Conservation (phyloP, 768 basidiomycete species). For the Clavaria fumosa region DNA sequence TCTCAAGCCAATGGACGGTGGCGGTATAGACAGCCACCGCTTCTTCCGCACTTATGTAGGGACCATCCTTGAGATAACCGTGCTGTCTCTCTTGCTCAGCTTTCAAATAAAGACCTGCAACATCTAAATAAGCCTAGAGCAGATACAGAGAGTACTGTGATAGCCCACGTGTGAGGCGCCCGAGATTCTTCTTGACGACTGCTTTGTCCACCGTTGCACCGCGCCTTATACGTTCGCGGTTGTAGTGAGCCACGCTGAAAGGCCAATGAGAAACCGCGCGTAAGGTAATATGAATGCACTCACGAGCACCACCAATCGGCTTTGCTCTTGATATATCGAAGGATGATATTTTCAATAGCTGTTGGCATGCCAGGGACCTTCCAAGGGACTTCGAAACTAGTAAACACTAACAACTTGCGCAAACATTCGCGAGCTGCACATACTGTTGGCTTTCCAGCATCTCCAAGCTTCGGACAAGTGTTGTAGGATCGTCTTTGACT, state of each 20-base stretch:
- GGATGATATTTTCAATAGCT: conserved; percentile 96
- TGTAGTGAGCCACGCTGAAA: conserved; percentile 83
- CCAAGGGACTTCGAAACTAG: conserved; percentile 63
- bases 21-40: conserved; percentile 98
- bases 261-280: conserved; percentile 17
- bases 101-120: conserved; percentile 75
- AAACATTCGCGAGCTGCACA: conserved; percentile 14
- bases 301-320: conserved; percentile 98
- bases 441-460: conserved; percentile 89
- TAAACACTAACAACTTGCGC: conserved; percentile 1
- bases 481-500: conserved; percentile 98
- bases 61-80: conserved; percentile 97
- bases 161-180: conserved; percentile 78
- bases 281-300: conserved; percentile 14
- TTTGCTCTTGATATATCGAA: conserved; percentile 98
- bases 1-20: conserved; percentile 98
- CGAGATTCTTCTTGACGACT: conserved; percentile 97
- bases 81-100: conserved; percentile 99
- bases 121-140: conserved; percentile 7
- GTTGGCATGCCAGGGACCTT: conserved; percentile 99
- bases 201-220: conserved; percentile 98
- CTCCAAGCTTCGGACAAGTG: conserved; percentile 98
- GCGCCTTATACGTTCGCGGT: conserved; percentile 91
- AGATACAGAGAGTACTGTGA: neutral
- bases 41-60: conserved; percentile 97